Conservation (phyloP, 1,284 basidiomycete species). For the Cerrena zonata region DNA sequence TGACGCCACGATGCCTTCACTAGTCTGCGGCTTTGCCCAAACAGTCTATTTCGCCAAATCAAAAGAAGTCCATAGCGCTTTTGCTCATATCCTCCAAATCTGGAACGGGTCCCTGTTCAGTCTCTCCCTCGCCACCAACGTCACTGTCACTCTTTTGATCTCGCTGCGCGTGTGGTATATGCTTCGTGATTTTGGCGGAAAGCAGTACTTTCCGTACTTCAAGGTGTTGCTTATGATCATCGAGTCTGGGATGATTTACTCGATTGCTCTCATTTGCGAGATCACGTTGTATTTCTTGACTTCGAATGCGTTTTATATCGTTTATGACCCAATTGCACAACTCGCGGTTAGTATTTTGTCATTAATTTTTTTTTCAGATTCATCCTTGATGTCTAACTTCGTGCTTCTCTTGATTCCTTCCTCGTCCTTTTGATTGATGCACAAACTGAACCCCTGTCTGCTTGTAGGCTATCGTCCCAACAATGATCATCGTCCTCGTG, state of each 20-base stretch:
- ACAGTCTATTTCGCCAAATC: conserved; percentile 31
- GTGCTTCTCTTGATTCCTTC: background rate
- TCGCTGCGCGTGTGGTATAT: conserved; percentile 33
- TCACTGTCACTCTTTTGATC: conserved; percentile 31
- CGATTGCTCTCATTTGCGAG: conserved; percentile 33
- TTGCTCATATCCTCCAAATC: conserved; percentile 23
- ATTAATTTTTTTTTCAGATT: background rate
- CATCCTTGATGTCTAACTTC: background rate
- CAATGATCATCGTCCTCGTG: conserved; percentile 31
- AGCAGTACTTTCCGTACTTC: conserved; percentile 26
- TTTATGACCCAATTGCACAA: conserved; percentile 37
- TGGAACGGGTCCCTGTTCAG: conserved; percentile 37
- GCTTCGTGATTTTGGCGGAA: conserved; percentile 18
- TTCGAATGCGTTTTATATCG: conserved; percentile 36
- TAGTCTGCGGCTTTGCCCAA: conserved; percentile 34
- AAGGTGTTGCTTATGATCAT: conserved; percentile 32
- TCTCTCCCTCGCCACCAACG: conserved; percentile 35
- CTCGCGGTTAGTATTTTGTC: conserved; percentile 27
- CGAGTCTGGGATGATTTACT: conserved; percentile 37
- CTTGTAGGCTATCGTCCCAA: conserved; percentile 27
- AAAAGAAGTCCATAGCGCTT: conserved; percentile 30
- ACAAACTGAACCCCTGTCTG: background rate
- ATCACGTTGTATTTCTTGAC: conserved; percentile 34
- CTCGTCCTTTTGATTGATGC: background rate
- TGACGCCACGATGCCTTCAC: too few species aligned